A percentile compares a stretch with the other conserved stretches of the same genome.
phyloP scores from a whole-genome alignment of 192 early-diverging fungal species.

The Mortierella alpina region DNA sequence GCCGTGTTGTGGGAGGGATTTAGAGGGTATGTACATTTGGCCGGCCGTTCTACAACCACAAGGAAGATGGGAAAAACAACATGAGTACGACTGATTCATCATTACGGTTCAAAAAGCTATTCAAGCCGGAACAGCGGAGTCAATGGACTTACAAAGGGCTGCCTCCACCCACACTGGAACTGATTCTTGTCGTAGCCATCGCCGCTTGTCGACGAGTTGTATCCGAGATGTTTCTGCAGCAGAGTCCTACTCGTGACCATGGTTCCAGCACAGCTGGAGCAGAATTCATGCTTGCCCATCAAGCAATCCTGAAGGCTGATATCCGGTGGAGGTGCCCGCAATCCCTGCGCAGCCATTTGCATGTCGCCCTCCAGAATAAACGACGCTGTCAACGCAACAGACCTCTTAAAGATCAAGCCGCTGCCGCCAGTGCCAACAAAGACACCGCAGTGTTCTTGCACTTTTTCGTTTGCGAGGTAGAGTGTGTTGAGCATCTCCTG shows the following conservation, averaged over 20 bases:
- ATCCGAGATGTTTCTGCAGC: slow-evolving; percentile 65
- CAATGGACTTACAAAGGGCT: slow-evolving; percentile 62
- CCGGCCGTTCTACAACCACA: slow-evolving; percentile 27
- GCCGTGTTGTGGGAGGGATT: not conserved
- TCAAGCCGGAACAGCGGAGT: not conserved
- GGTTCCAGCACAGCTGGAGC: slow-evolving; percentile 53
- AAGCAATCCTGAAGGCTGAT: slow-evolving; percentile 66
- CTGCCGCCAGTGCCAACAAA: slow-evolving; percentile 70
- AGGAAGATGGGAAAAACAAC: not conserved
- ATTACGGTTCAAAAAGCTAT: not conserved
- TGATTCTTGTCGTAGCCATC: slow-evolving; percentile 61
- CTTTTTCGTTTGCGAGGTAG: slow-evolving; percentile 55
- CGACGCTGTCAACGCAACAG: slow-evolving; percentile 44
- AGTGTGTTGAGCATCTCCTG: slow-evolving; percentile 61
- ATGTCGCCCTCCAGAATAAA: slow-evolving; percentile 40
- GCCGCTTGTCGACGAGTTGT: slow-evolving; percentile 63
- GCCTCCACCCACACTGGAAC: slow-evolving; percentile 69
- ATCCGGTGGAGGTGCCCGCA: slow-evolving; percentile 58
- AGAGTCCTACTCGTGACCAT: slow-evolving; percentile 61
- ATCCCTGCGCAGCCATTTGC: not conserved
- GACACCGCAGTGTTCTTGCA: slow-evolving; percentile 63
- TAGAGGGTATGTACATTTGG: slow-evolving; percentile 49
- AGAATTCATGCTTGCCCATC: slow-evolving; percentile 57
- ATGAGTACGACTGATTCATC: not conserved
- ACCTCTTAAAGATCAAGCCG: slow-evolving; percentile 48